Evolutionary conservation across 2,329 filamentous ascomycete species (phyloP), one percentile per base, ranked within the genome.

Genomic region (Phialophora macrospora): DNA sequence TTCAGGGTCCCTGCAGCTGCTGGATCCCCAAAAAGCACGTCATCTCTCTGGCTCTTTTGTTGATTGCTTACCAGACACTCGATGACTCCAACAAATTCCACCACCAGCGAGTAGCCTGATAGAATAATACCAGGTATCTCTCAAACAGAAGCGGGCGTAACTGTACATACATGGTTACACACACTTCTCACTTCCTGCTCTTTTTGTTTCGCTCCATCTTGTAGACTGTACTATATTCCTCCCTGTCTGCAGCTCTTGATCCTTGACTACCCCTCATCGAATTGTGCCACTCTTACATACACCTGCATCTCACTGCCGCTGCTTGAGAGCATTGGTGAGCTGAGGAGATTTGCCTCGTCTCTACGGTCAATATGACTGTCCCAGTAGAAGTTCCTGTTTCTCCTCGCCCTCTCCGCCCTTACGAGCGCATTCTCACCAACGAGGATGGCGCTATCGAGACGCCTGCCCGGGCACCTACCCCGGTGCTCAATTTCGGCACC

Each of bases 401-500:
- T 11, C 69, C 69, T 61, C 67, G 69, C 14, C 69, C 69, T 58
- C 69, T 71, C 7, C 63, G 65, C n/a, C 69, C 69, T 11, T 26
- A 69, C 46, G 68, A 72, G 48, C 68, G 70, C 11, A 70, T 70
- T 60, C 69, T 71, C 66, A 76, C 75, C 68, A 75, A 73, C 69
- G 73, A 65, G 67, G 81, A 83, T 69, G 83, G 85, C 73, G 81
- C 86, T 60, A 88, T 91, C 74, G 85, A 89, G 73, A 93, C 91
- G 64, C 90, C 91, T 70, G 88, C 90, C 58, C 85, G 89, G 69
- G 87, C 89, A 55, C 86, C 88, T 44, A 89, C 90, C 52, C 90
- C 92, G 70, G 84, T 89, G 64, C 89, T 92, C 77, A 84, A 87
- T 69, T 98, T 99, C 80, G 95, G 92, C 68, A 99, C 95, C 55